Evolutionary conservation across 2,329 filamentous ascomycete species (phyloP).

Genomic region (Aspergillus chevalieri): DNA sequence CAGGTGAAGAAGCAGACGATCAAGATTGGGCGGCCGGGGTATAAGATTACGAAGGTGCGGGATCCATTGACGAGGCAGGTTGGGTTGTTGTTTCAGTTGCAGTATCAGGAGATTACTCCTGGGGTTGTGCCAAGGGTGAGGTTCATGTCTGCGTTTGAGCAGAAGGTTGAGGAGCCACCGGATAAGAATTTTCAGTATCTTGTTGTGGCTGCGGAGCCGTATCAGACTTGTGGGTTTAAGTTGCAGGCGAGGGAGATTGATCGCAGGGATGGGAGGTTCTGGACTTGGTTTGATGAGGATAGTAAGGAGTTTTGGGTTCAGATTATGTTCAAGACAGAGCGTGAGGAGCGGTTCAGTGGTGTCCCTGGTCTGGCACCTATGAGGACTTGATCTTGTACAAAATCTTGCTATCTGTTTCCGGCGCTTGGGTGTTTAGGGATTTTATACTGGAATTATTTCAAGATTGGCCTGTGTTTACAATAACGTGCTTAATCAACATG

Average conservation of each 20-base stretch:
- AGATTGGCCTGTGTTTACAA: not conserved
- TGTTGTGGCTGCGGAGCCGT: slow-evolving; percentile 90
- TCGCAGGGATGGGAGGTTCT: slow-evolving; percentile 78
- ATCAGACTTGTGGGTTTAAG: slow-evolving; percentile 97
- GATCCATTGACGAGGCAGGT: slow-evolving; percentile 84
- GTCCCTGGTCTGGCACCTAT: slow-evolving; percentile 58
- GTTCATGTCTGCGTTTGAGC: slow-evolving; percentile 97
- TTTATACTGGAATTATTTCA: not conserved
- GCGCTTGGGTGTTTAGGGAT: not conserved
- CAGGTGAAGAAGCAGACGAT: slow-evolving; percentile 76
- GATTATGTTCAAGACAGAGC: slow-evolving; percentile 96
- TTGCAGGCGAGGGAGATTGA: slow-evolving; percentile 90
- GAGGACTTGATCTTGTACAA: slow-evolving; percentile 19
- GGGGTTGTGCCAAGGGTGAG: slow-evolving; percentile 75
- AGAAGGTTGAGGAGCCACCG: slow-evolving; percentile 84
- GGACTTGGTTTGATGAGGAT: slow-evolving; percentile 92
- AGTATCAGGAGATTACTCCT: slow-evolving; percentile 82
- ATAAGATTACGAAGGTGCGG: slow-evolving; percentile 94
- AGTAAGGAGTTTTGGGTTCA: slow-evolving; percentile 97
- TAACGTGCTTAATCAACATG: too few species aligned
- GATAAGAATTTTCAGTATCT: slow-evolving; percentile 95
- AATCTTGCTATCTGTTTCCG: slow-evolving; percentile 1
- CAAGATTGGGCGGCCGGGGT: slow-evolving; percentile 93
- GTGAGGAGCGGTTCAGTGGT: slow-evolving; percentile 77
- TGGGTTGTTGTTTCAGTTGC: slow-evolving; percentile 89